Conservation (phyloP, 2,329 filamentous ascomycete species). For the Diplodia intermedia region DNA sequence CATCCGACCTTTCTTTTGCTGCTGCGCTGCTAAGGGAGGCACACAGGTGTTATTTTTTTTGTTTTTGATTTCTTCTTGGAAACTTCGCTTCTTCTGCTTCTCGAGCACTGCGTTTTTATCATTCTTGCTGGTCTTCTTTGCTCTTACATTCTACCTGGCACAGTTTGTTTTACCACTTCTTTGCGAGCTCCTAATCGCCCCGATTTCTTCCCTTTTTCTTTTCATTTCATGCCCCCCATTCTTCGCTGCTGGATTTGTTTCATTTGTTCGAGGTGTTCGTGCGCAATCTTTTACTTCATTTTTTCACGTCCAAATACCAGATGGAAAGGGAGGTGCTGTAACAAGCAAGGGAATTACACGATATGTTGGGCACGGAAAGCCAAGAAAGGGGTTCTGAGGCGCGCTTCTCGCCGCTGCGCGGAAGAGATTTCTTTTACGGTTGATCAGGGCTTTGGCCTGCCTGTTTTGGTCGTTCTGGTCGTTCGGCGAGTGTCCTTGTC, state of each 20-base stretch:
- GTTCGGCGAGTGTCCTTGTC: conserved; percentile 26
- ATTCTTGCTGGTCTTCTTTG: conserved; percentile 28
- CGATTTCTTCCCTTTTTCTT: conserved; percentile 26
- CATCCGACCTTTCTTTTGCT: conserved; percentile 32
- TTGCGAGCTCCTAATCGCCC: conserved; percentile 10
- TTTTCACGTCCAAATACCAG: conserved; percentile 30
- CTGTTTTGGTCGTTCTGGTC: conserved; percentile 28
- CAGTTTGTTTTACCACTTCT: conserved; percentile 14
- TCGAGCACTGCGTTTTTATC: conserved; percentile 22
- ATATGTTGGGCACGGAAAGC: conserved; percentile 27
- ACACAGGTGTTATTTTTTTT: conserved; percentile 28
- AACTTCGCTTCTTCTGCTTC: conserved; percentile 18
- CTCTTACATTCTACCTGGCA: conserved; percentile 9
- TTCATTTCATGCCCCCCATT: conserved; percentile 22
- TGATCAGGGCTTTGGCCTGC: conserved; percentile 21
- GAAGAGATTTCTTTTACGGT: conserved; percentile 30
- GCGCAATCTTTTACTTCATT: conserved; percentile 19
- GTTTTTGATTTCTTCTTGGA: conserved; percentile 9
- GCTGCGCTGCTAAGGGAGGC: conserved; percentile 31
- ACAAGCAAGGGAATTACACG: conserved; percentile 26
- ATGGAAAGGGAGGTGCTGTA: conserved; percentile 27
- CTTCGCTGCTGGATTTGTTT: conserved; percentile 25
- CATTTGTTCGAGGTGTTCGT: conserved; percentile 22
- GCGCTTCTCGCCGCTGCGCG: conserved; percentile 30
- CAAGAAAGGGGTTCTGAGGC: conserved; percentile 29